Conservation (phyloP, 305 asterid species). For the Fraxinus greggii region DNA sequence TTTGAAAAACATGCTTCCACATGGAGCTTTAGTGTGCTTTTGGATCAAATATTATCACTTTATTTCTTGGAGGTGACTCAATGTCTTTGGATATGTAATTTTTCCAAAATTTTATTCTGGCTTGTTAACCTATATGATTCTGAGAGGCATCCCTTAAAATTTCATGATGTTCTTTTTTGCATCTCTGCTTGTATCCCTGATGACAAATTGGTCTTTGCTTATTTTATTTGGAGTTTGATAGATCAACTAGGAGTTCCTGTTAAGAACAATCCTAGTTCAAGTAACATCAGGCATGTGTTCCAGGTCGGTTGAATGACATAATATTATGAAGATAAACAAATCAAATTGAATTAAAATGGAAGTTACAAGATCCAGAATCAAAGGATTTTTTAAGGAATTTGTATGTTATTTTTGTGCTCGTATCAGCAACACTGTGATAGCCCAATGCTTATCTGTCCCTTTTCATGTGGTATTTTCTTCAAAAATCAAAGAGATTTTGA, state of each 20-base stretch:
- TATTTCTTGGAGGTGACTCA: background rate
- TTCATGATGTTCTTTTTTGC: background rate
- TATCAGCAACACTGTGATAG: background rate
- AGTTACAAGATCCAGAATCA: background rate
- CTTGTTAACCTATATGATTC: constrained; percentile 9
- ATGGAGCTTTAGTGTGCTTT: background rate
- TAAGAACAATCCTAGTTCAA: background rate
- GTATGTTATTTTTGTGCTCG: background rate
- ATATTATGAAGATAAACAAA: background rate
- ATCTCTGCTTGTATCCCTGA: background rate
- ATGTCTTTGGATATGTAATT: background rate
- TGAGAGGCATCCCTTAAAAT: background rate
- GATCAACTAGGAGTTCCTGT: constrained; percentile 1
- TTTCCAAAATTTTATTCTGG: constrained; percentile 4
- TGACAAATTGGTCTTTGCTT: background rate
- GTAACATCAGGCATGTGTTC: background rate
- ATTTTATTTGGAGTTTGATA: constrained; percentile 1
- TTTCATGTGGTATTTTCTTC: background rate
- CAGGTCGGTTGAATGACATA: constrained; percentile 1
- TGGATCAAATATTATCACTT: background rate
- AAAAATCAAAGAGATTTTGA: background rate
- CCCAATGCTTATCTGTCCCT: background rate
- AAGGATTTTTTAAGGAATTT: background rate
- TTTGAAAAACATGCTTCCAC: background rate
- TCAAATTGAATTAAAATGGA: background rate